phyloP scores from a whole-genome alignment of 768 basidiomycete species.

The Leccinellum luteum region DNA sequence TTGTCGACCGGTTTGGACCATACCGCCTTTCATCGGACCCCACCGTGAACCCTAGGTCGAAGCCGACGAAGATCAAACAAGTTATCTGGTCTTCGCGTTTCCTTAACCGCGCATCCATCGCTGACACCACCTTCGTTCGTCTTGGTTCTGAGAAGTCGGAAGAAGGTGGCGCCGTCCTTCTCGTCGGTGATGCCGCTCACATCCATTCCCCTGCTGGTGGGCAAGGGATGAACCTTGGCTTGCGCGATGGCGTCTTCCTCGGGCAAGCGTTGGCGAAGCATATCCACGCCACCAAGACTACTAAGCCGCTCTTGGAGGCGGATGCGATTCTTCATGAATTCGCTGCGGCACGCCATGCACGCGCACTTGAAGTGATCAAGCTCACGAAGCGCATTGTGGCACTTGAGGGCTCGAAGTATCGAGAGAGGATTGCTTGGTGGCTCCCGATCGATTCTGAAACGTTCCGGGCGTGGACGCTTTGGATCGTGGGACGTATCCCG shows the following conservation, averaged over 20 bases:
- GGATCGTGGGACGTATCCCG: constrained; percentile 17
- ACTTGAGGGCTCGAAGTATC: constrained; percentile 22
- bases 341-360: constrained; percentile 33
- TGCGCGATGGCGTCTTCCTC: constrained; percentile 50
- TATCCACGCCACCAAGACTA: constrained; percentile 16
- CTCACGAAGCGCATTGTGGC: constrained; percentile 37
- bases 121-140: constrained; percentile 37
- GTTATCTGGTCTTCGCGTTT: constrained; percentile 46
- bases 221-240: constrained; percentile 56
- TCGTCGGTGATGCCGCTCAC: constrained; percentile 40
- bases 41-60: constrained; percentile 29
- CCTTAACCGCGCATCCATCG: constrained; percentile 43
- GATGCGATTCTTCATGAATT: constrained; percentile 37
- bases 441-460: constrained; percentile 26
- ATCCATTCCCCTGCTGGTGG: constrained; percentile 40
- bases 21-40: constrained; percentile 33
- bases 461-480: constrained; percentile 25
- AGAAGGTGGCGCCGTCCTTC: constrained; percentile 20
- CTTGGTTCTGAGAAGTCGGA: constrained; percentile 13
- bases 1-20: constrained; percentile 42
- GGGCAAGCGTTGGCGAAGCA: constrained; percentile 39
- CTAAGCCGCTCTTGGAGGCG: constrained; percentile 5
- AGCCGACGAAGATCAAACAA: constrained; percentile 34
- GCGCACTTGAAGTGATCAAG: constrained; percentile 42
- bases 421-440: constrained; percentile 17